Conservation (phyloP, 345 rosid genomes). For the Syzygium grande region DNA sequence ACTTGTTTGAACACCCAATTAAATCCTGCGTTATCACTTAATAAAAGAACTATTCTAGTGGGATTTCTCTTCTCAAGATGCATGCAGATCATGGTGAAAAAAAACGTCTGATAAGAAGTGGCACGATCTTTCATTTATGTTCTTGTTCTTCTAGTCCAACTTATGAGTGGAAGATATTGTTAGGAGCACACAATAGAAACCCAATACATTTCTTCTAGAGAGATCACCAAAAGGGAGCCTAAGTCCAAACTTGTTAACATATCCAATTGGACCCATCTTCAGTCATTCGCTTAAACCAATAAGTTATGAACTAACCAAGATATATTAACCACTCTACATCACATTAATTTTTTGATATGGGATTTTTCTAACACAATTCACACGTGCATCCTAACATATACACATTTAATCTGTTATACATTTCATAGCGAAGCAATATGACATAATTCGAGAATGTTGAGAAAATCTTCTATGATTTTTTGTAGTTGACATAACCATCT, state of each 20-base stretch:
- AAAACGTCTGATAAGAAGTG: background rate
- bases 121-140: too few species aligned
- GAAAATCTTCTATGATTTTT: background rate
- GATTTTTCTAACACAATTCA: too few species aligned
- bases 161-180: background rate
- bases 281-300: too few species aligned
- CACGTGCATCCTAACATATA: too few species aligned
- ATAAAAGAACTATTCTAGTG: background rate
- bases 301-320: too few species aligned
- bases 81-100: background rate
- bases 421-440: background rate
- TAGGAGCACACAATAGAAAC: too few species aligned
- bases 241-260: too few species aligned
- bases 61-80: background rate
- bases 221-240: too few species aligned
- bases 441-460: background rate
- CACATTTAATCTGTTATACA: background rate
- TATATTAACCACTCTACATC: too few species aligned
- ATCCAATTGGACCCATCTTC: too few species aligned
- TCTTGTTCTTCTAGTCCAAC: background rate
- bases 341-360: too few species aligned
- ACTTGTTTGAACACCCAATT: background rate
- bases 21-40: background rate
- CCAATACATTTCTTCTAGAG: too few species aligned
- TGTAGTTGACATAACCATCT: background rate